phyloP scores from a whole-genome alignment of 495 filamentous ascomycete species.

The Halenospora varia region DNA sequence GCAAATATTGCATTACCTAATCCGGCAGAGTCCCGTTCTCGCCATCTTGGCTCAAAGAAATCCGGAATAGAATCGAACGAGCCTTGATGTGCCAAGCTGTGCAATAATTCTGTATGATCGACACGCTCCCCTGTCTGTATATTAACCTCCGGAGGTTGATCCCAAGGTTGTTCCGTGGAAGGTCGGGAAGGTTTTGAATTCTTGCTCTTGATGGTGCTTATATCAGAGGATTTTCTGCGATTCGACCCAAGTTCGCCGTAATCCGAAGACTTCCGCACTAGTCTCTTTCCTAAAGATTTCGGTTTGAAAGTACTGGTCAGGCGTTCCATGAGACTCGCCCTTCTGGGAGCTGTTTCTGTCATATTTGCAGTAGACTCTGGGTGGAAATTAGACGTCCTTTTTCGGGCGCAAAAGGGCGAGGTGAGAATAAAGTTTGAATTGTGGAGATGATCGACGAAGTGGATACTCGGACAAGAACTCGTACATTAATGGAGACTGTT shows the following conservation, averaged over 20 bases:
- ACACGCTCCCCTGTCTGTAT: constrained; percentile 44
- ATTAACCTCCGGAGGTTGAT: constrained; percentile 25
- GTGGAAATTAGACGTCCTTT: not conserved
- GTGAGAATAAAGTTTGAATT: not conserved
- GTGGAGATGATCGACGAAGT: too few relatives aligned
- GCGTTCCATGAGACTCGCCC: constrained; percentile 2
- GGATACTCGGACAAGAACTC: too few relatives aligned
- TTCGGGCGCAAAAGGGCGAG: not conserved
- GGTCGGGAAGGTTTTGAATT: not conserved
- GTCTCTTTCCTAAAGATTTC: constrained; percentile 1
- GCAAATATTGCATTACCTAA: constrained; percentile 42
- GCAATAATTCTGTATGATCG: constrained; percentile 46
- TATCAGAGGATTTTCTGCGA: not conserved
- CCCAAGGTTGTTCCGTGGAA: constrained; percentile 1
- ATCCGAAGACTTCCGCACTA: not conserved
- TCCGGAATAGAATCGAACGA: constrained; percentile 21
- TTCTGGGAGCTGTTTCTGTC: not conserved
- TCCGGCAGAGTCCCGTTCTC: constrained; percentile 25
- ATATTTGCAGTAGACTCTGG: not conserved
- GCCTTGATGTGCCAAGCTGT: constrained; percentile 40
- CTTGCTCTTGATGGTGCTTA: not conserved
- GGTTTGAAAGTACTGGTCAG: not conserved
- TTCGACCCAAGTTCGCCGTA: not conserved
- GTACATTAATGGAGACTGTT: too few relatives aligned
- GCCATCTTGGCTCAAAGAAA: constrained; percentile 17